A percentile compares a stretch with the other conserved stretches of the same genome.
Conservation (phyloP, 768 basidiomycete species). For the Wakefieldia striispora region DNA sequence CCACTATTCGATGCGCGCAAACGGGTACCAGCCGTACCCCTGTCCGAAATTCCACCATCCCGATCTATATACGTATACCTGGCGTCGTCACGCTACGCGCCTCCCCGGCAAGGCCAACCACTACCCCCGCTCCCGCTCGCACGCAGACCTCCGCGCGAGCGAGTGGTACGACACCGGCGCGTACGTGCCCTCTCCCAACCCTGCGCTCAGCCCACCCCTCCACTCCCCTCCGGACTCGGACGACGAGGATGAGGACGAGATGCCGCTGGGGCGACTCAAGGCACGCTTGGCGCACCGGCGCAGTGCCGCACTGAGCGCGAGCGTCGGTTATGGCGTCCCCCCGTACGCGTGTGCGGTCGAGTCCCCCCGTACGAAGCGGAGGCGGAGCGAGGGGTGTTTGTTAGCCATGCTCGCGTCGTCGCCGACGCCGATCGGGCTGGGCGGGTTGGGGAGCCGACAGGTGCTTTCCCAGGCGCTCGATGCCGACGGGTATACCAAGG, state of each 20-base stretch:
- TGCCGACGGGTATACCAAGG: conserved; percentile 2
- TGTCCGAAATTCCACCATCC: conserved; percentile 9
- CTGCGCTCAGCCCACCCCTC: conserved; percentile 19
- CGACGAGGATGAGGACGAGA: conserved; percentile 14
- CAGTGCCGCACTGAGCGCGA: background rate
- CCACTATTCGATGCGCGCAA: background rate
- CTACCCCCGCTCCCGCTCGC: conserved; percentile 7
- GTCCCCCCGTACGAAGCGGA: conserved; percentile 5
- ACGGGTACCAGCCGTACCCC: background rate
- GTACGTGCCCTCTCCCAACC: conserved; percentile 11
- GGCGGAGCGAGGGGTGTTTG: conserved; percentile 22
- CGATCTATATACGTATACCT: conserved; percentile 12
- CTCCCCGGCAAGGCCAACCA: conserved; percentile 15
- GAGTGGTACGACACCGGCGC: conserved; percentile 18
- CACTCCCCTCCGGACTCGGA: conserved; percentile 6
- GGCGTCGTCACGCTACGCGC: conserved; percentile 17
- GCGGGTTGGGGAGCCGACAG: background rate
- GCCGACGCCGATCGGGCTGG: conserved; percentile 14
- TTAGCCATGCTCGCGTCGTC: conserved; percentile 13
- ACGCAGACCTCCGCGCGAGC: background rate
- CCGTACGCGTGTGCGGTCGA: background rate
- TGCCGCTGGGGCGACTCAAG: conserved; percentile 14
- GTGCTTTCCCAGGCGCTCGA: conserved; percentile 10
- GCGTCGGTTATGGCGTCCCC: background rate
- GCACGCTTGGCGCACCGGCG: conserved; percentile 7